Evolutionary conservation across 345 rosid species (phyloP), one percentile per base, ranked within the genome.

Genomic region (Populus davidiana): DNA sequence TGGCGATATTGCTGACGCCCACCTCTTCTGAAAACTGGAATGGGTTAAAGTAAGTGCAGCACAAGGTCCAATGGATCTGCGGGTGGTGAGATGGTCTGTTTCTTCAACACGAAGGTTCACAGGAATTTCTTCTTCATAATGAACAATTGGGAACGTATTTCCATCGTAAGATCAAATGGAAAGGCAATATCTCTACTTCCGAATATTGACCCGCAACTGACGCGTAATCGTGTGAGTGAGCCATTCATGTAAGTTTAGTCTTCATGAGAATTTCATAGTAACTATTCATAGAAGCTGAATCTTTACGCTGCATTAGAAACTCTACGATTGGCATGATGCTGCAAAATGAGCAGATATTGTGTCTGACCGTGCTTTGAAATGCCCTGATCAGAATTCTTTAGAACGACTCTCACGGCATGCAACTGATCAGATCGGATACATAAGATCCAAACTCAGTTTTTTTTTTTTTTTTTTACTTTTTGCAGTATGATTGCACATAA

Each of bases 271-370:
- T 12, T 69, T 66, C 7, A 10, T 27, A 35, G n/a, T 33, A 12
- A 16, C 56, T 21, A 71, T 31, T 62, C 25, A 67, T 39, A 35
- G 43, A 74, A 38, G 47, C 68, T 31, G 23, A 70, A 67, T 54
- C 9, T 69, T 17, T 75, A 18, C 67, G 70, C 75, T 10, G 11
- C 39, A 6, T 38, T 71, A 85, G 87, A 87, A 86, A 79, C 96
- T 96, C 54, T 96, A 96, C 71, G 88, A 89, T 85, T 96, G 98
- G 99, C 96, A 88, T 66, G 99, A 96, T 86, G 98, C 93, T 68
- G 97, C 99, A 63, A 88, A 86, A 84, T 88, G 99, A 85, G 92
- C 97, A 35, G 96, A 93, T 90, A 92, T 91, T 59, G 98, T 96
- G 11, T 96, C 93, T 65, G 88, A 88, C 69, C 90, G 87, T 61